Conservation (phyloP, 2,329 filamentous ascomycete genomes). For the Achaetomium macrosporum region DNA sequence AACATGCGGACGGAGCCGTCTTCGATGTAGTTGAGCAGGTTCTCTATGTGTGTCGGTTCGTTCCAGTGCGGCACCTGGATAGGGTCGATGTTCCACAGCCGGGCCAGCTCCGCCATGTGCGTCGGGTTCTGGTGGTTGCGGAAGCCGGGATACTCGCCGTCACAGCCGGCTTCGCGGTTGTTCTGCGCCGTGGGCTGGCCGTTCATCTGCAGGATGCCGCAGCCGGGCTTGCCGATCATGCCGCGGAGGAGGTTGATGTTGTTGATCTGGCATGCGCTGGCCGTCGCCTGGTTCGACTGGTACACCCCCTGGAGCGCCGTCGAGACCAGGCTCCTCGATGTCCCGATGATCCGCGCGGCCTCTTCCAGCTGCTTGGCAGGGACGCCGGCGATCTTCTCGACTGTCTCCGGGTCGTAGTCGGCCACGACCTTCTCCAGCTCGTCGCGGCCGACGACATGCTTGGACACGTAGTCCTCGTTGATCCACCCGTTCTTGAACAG, state of each 20-base stretch:
- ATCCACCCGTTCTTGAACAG: constrained; percentile 33
- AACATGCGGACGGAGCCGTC: constrained; percentile 32
- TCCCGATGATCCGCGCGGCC: constrained; percentile 31
- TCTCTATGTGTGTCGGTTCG: constrained; percentile 33
- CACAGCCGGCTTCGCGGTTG: constrained; percentile 35
- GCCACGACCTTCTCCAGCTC: constrained; percentile 27
- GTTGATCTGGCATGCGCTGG: constrained; percentile 35
- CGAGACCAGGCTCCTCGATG: constrained; percentile 29
- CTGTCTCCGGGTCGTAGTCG: constrained; percentile 29
- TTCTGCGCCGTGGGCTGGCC: constrained; percentile 37
- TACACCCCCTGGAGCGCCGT: constrained; percentile 36
- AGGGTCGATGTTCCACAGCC: constrained; percentile 33
- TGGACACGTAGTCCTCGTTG: constrained; percentile 28
- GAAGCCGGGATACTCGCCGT: constrained; percentile 35
- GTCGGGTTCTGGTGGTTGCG: constrained; percentile 31
- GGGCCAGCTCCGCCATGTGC: constrained; percentile 33
- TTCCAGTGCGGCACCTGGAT: constrained; percentile 34
- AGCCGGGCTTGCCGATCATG: constrained; percentile 31
- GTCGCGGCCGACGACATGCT: constrained; percentile 28
- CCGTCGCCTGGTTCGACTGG: constrained; percentile 37
- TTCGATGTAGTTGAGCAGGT: constrained; percentile 33
- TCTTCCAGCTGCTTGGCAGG: constrained; percentile 26
- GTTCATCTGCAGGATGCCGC: constrained; percentile 36
- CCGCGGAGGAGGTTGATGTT: constrained; percentile 36
- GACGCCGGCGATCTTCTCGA: constrained; percentile 33